Percentiles rank a stretch among this genome's conserved stretches.
These are phyloP conservation scores for Serendipita sp. DNA, from an alignment of 768 basidiomycete species.

Conservation along the genomic window DNA sequence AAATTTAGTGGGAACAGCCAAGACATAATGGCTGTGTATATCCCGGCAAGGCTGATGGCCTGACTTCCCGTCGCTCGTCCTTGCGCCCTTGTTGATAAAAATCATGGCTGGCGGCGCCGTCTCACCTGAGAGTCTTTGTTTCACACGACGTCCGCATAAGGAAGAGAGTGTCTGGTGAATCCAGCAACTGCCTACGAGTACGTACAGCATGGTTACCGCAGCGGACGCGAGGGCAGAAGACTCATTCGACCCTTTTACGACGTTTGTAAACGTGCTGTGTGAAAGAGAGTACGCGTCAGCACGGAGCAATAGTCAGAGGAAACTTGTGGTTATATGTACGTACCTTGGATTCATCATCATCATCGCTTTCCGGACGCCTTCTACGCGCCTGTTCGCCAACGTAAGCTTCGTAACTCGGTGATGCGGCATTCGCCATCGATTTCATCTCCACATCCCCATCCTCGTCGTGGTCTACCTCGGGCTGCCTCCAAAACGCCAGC, in stretches of 20 bases:
- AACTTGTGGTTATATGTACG: no score
- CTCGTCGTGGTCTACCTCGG: background rate
- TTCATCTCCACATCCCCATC: constrained; percentile 10
- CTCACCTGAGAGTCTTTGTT: no score
- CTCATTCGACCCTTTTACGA: background rate
- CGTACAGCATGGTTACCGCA: background rate
- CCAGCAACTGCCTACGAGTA: no score
- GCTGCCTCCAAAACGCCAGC: constrained; percentile 6
- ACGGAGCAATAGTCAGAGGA: background rate
- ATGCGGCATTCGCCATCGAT: background rate
- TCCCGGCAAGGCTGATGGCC: no score
- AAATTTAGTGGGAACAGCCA: no score
- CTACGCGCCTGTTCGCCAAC: background rate
- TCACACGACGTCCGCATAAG: no score
- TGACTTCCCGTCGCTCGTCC: no score
- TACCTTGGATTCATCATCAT: constrained; percentile 3
- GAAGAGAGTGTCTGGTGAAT: no score
- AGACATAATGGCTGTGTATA: no score
- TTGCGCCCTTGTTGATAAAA: no score
- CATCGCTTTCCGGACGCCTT: background rate
- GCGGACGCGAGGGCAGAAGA: background rate
- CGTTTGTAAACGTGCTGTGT: constrained; percentile 2
- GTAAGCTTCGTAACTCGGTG: background rate
- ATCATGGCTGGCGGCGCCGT: no score
- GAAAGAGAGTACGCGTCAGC: background rate